Conservation (phyloP, 495 filamentous ascomycete genomes). For the Tuber aestivum region DNA sequence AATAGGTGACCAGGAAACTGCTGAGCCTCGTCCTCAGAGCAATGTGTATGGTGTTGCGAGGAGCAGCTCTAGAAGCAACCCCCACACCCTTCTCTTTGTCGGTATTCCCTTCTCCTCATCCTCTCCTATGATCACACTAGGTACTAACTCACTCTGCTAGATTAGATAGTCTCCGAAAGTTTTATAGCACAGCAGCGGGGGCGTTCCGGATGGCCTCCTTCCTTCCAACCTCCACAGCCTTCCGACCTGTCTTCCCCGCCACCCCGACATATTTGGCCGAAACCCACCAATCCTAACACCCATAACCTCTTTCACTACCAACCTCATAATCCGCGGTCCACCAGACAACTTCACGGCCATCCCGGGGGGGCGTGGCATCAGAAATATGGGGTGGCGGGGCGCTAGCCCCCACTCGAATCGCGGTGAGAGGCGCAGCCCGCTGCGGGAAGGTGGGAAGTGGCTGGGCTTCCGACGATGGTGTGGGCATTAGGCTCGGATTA, state of each 20-base stretch:
- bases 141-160: not conserved
- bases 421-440: slow-evolving; percentile 54
- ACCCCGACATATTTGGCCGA: slow-evolving; percentile 56
- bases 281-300: slow-evolving; percentile 52
- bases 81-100: not conserved
- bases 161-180: not conserved
- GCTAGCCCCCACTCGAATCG: slow-evolving; percentile 52
- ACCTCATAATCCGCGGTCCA: slow-evolving; percentile 52
- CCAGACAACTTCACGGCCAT: slow-evolving; percentile 51
- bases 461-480: slow-evolving; percentile 50
- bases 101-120: not conserved
- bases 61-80: not conserved
- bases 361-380: slow-evolving; percentile 53
- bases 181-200: not conserved
- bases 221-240: slow-evolving; percentile 48
- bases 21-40: not conserved
- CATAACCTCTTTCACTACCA: slow-evolving; percentile 51
- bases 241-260: slow-evolving; percentile 53
- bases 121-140: not conserved
- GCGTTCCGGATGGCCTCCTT: slow-evolving; percentile 26
- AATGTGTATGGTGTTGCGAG: not conserved
- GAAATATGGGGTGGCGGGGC: slow-evolving; percentile 55
- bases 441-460: slow-evolving; percentile 55
- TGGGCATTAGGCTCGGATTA: slow-evolving; percentile 53
- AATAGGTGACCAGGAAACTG: not conserved